These are phyloP conservation scores for Luzula sylvatica DNA, from an alignment of 176 grass and related monocot species.

Conservation along the genomic window DNA sequence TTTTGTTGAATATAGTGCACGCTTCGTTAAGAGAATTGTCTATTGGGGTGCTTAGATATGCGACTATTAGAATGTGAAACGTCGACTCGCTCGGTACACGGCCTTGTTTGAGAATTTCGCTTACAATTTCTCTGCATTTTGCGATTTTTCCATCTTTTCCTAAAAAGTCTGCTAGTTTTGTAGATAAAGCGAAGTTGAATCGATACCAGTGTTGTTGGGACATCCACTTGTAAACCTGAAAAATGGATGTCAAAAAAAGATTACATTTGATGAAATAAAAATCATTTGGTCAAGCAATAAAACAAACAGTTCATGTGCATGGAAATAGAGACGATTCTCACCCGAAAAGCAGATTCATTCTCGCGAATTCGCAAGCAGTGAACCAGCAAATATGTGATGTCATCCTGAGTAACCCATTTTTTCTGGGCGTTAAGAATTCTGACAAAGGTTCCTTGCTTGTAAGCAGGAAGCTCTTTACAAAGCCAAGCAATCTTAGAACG, in stretches of 20 bases:
- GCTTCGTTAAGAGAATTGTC: constrained; percentile 60
- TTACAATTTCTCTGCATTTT: constrained; percentile 69
- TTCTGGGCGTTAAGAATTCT: constrained; percentile 95
- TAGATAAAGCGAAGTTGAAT: constrained; percentile 74
- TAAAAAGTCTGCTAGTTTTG: constrained; percentile 74
- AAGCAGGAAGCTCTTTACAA: constrained; percentile 94
- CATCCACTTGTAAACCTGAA: constrained; percentile 96
- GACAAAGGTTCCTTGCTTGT: constrained; percentile 82
- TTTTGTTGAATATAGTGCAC: constrained; percentile 87
- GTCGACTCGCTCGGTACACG: constrained; percentile 78
- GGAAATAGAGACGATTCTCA: constrained; percentile 21
- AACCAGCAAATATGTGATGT: constrained; percentile 70
- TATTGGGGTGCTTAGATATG: constrained; percentile 50
- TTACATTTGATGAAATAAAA: background rate
- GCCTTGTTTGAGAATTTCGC: constrained; percentile 66
- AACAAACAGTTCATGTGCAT: constrained; percentile 21
- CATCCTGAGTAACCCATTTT: constrained; percentile 87
- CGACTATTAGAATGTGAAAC: constrained; percentile 77
- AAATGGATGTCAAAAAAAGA: constrained; percentile 16
- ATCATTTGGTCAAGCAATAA: background rate
- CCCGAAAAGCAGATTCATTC: constrained; percentile 81
- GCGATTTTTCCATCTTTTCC: constrained; percentile 72
- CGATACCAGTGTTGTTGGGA: constrained; percentile 72
- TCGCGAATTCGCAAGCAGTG: constrained; percentile 87
- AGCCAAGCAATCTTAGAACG: constrained; percentile 91